Base-by-base conservation (phyloP, 352 stramenopile genomes). In the Globisporangium spinosum region DNA sequence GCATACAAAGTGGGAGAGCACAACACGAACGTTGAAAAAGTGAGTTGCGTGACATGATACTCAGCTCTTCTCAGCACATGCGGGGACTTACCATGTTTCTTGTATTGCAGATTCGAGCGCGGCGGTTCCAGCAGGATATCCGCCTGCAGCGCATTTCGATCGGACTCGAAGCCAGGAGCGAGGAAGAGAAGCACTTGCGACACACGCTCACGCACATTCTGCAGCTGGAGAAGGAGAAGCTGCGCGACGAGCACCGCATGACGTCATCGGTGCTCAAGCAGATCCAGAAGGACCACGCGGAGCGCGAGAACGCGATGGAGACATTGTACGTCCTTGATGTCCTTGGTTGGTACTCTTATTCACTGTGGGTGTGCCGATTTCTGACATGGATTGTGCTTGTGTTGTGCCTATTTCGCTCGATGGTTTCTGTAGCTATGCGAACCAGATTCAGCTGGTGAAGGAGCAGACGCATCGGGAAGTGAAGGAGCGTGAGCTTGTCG, bases 121-220 rank as follows among this genome's bases (percentile, higher is more conserved):
- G 76, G 10, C 75, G 81, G 22, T 87, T 93, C 23, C 74, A 89
- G 35, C 83, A 93, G 34, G 82, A 91, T 59, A 74, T 93, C 38
- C 82, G 82, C 10, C 68, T 90, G 59, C 79, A 89, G 23, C 83
- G 85, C 17, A 81, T 93, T 51, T 72, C 85, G 1, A 72, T 91
- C 47, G 80, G 83, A 1, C 27, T 91, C 35, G 77, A 90, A 32
- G 71, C 79, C 25, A 89, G 87, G 64, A 82, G 77, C 9, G 74
- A 89, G 54, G 81, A 91, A 53, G 85, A 91, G 60, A 87, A 84
- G 61, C 80, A 91, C 25, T 60, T 93, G 45, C 83, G 83, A 20
- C 72, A 88, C 25, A 80, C 83, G 1, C 89, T 93, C 78, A 72
- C 82, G 34, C 77, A 91, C 27, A 62, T 93, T 34, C 70, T 93